Base-by-base conservation (phyloP, 306 rosid genomes). In the Castanea crenata region DNA sequence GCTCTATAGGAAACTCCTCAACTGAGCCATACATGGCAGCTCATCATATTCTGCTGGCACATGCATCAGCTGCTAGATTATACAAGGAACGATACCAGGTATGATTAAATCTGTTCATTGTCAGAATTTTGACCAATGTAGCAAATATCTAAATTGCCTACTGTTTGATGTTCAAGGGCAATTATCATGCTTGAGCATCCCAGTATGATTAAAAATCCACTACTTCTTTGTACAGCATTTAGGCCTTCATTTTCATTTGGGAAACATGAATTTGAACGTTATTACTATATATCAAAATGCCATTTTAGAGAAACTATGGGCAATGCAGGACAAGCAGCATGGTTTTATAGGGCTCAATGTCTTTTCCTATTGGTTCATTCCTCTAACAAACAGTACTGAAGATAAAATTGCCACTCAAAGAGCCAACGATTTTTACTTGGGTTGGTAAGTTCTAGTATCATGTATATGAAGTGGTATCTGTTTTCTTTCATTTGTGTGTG, bases 271-370 rank as follows among this genome's bases (percentile, higher is more conserved):
- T 67, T 27, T 41, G 15, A 29, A 20, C 31, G 5, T 18, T 27
- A 35, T 1, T 21, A 29, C 20, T 18, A 20, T 69, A 19, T 62
- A 75, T 15, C 19, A 11, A 57, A 58, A 46, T 9, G 51, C 55
- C 46, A 46, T 80, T 51, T 5, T 18, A 32, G n/a, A 71, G 75
- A 34, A 20, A 38, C n/a, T 68, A 19, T 80, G 16, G 56, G 19
- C 12, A 15, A 56, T 87, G 87, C 90, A 93, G 97, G 76, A 74
- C 25, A 76, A 64, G 74, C 94, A 93, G 32, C 86, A 62, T 6
- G 97, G 94, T 9, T 76, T 81, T 79, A 46, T 91, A 29, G 97
- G 96, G 75, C 51, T 93, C 27, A 89, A 86, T 80, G 5, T 89
- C 46, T 62, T 80, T 58, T 0, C 77, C 29, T 23, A n/a, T 74